Evolutionary conservation across 768 basidiomycete genomes (phyloP), one percentile per base, ranked within the genome.

Genomic region (Dictyophora rubrovolvata): DNA sequence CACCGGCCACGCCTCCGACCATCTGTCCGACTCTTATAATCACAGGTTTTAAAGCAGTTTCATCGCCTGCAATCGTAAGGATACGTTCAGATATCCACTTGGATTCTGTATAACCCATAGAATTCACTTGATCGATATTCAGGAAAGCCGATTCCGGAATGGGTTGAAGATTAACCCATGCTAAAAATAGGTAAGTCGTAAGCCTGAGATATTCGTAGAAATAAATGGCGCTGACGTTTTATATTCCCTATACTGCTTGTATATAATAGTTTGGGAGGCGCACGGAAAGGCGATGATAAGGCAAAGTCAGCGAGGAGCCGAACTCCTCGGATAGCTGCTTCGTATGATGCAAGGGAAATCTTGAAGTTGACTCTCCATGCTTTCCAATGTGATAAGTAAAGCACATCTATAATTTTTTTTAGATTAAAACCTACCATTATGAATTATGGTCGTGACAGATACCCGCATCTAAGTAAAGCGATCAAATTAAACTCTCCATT

Each of bases 371-470:
- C 21, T 8, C 23, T 53, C 62, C 62, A 63, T 33, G 59, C 62
- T 42, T 28, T 28, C 28, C 28, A 20, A 42, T 21, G 42, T 21
- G 22, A 42, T 23, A 46, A 34, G 20, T 54, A n/a, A 4, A 9
- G 35, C 0, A 28, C 5, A 7, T 12, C 18, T 5, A 21, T 18
- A 5, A 28, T 17, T 17, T 5, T 18, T 18, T 3, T n/a, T 17
- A 22, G n/a, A 37, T 18, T 18, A 22, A 21, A 18, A 36, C 50
- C n/a, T 23, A 60, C 58, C 59, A 52, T 72, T 75, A 55, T 79
- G 77, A 11, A 78, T 71, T 60, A 79, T 72, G 14, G 61, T 56
- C 0, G 69, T 76, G 6, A 74, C 65, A 6, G 63, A 64, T 18
- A 63, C 59, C 14, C 66, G 64, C 10, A 76, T 61, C 70, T 73